These are phyloP conservation scores for Aspergillus eucalypticola DNA, from an alignment of 2,329 filamentous ascomycete species.

Conservation along the genomic window DNA sequence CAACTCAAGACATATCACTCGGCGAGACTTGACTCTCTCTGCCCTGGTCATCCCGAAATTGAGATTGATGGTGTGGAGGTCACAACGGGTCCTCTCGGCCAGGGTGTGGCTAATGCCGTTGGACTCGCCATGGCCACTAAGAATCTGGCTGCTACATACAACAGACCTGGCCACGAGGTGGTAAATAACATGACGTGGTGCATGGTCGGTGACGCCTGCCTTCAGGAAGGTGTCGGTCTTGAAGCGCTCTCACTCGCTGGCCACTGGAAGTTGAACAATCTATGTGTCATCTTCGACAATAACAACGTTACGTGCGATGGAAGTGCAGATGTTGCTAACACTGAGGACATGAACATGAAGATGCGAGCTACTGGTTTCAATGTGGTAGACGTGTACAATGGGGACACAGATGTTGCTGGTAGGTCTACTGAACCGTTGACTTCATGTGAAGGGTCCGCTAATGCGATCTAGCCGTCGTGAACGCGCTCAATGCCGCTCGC, in stretches of 20 bases:
- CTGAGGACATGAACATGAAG: constrained; percentile 59
- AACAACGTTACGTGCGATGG: constrained; percentile 63
- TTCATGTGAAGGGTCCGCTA: too few species aligned
- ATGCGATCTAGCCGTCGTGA: too few species aligned
- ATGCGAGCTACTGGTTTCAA: constrained; percentile 60
- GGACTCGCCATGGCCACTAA: constrained; percentile 61
- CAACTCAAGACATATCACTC: constrained; percentile 37
- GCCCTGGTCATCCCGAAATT: constrained; percentile 54
- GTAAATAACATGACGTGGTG: constrained; percentile 57
- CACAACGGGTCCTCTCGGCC: constrained; percentile 61
- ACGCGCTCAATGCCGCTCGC: too few species aligned
- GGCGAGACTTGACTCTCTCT: constrained; percentile 30
- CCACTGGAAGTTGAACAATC: constrained; percentile 57
- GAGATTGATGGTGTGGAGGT: constrained; percentile 60
- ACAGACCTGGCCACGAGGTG: constrained; percentile 51
- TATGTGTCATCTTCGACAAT: constrained; percentile 62
- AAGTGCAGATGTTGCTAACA: constrained; percentile 55
- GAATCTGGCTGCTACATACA: constrained; percentile 57
- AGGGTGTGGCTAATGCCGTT: constrained; percentile 61
- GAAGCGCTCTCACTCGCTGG: constrained; percentile 59
- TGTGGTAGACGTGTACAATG: constrained; percentile 57
- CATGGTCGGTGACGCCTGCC: constrained; percentile 60
- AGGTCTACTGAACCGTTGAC: constrained; percentile 36
- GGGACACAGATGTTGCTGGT: constrained; percentile 52
- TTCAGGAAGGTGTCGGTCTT: constrained; percentile 61